phyloP scores from a whole-genome alignment of 2,329 filamentous ascomycete genomes.

The Ophiocordyceps robertsii region DNA sequence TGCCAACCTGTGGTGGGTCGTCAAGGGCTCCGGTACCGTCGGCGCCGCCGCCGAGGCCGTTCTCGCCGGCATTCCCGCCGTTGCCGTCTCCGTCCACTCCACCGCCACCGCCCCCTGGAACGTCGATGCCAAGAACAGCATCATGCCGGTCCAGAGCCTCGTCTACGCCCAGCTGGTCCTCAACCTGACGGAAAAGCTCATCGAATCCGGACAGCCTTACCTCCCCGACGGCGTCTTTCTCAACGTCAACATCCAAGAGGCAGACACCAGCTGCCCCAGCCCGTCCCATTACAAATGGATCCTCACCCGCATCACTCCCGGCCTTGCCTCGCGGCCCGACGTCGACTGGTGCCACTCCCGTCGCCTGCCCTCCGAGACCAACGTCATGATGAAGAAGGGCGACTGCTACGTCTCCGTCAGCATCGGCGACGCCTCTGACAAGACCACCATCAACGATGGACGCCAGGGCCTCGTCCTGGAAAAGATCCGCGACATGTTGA shows the following conservation, averaged over 20 bases:
- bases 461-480: constrained; percentile 16
- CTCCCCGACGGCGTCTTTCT: constrained; percentile 47
- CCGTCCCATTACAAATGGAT: constrained; percentile 48
- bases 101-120: no score
- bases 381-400: constrained; percentile 28
- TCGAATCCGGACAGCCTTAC: constrained; percentile 46
- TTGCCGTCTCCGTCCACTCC: constrained; percentile 42
- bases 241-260: constrained; percentile 56
- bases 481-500: constrained; percentile 11
- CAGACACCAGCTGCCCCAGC: constrained; percentile 34
- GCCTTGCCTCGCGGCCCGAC: constrained; percentile 39
- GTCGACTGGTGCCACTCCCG: constrained; percentile 40
- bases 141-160: constrained; percentile 32
- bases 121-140: no score
- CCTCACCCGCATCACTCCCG: constrained; percentile 45
- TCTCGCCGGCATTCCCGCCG: constrained; percentile 43
- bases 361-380: constrained; percentile 44
- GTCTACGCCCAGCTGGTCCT: constrained; percentile 53
- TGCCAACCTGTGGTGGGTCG: constrained; percentile 40
- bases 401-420: constrained; percentile 52
- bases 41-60: constrained; percentile 49
- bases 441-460: constrained; percentile 32
- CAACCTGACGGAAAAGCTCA: constrained; percentile 40
- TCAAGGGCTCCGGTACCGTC: constrained; percentile 53
- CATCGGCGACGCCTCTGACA: constrained; percentile 45